phyloP scores from a whole-genome alignment of 108 stramenopile genomes.

The Skeletonema marinoi region DNA sequence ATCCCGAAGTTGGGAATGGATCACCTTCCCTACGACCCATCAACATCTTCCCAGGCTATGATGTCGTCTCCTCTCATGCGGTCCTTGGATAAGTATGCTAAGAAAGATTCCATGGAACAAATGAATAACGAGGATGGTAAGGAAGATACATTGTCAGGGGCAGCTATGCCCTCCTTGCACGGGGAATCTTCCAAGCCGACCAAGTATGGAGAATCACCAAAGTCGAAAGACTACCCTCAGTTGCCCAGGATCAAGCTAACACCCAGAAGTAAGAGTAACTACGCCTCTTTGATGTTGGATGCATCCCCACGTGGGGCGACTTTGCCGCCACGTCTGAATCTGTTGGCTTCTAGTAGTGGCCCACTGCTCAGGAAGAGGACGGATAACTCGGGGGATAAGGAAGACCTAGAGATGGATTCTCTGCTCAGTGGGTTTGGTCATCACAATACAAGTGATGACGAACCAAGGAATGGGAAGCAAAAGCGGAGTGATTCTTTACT shows the following conservation, averaged over 20 bases:
- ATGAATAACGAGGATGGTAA: neutral
- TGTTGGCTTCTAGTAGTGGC: neutral
- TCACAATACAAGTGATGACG: slow-evolving; percentile 1
- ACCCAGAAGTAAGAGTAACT: slow-evolving; percentile 17
- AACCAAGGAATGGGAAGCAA: neutral
- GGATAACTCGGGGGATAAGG: neutral
- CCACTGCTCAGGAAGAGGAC: neutral
- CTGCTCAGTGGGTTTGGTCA: slow-evolving; percentile 34
- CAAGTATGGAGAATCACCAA: neutral
- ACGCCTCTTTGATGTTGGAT: slow-evolving; percentile 17
- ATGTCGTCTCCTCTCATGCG: slow-evolving; percentile 23
- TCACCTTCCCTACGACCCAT: slow-evolving; percentile 6
- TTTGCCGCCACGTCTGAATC: neutral
- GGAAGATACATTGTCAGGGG: neutral
- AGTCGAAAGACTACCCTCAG: neutral
- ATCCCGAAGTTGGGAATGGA: neutral
- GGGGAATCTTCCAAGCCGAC: neutral
- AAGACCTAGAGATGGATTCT: slow-evolving; percentile 30
- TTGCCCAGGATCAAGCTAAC: slow-evolving; percentile 31
- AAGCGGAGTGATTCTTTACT: neutral
- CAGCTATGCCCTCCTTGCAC: neutral
- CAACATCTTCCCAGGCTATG: neutral
- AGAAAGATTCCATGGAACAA: slow-evolving; percentile 22
- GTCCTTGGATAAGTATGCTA: slow-evolving; percentile 15
- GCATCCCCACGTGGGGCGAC: neutral